Base-by-base conservation (phyloP, 2,329 filamentous ascomycete species). In the Geosmithia flava region DNA sequence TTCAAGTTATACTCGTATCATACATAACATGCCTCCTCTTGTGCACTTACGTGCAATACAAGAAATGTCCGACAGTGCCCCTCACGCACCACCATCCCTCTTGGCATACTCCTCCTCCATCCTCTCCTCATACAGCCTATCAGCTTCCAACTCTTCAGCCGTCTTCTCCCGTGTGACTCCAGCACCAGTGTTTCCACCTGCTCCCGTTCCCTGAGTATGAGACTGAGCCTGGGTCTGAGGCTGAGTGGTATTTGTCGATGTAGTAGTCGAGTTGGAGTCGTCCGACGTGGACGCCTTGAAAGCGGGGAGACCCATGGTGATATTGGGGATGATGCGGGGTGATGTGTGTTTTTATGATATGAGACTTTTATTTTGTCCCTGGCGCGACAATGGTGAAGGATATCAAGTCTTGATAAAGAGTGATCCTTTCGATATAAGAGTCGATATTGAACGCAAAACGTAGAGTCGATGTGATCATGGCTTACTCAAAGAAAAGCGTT, bases 41-140 rank as follows among this genome's bases (percentile, higher is more conserved):
- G n/a, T n/a, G n/a, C n/a, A n/a, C n/a, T n/a, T n/a, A n/a, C n/a
- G n/a, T n/a, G n/a, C n/a, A 37, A 16, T 7, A 16, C 11, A 37
- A 37, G 13, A 13, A 16, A 37, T n/a, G n/a, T n/a, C n/a, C n/a
- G n/a, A n/a, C n/a, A n/a, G n/a, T n/a, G n/a, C 15, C 7, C 2
- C 2, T 45, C 50, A 75, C 16, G 70, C 65, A 27, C 74, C 74
- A 7, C 73, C 73, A 47, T 76, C 73, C 39, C 72, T 60, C 65
- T 75, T 76, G 43, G 72, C 73, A 52, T 76, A 76, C 59, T 76
- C 72, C 42, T 76, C 73, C 63, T 76, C 73, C 57, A 76, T 75
- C 3, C 63, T 59, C 59, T 75, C 72, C 51, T 75, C 71, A 47
- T 76, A 76, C 41, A 66, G 49, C 20, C 66, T 58, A 53, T 76